Evolutionary conservation across 495 filamentous ascomycete genomes (phyloP), one percentile per base, ranked within the genome.

Genomic region (Penicillium maclennaniae): DNA sequence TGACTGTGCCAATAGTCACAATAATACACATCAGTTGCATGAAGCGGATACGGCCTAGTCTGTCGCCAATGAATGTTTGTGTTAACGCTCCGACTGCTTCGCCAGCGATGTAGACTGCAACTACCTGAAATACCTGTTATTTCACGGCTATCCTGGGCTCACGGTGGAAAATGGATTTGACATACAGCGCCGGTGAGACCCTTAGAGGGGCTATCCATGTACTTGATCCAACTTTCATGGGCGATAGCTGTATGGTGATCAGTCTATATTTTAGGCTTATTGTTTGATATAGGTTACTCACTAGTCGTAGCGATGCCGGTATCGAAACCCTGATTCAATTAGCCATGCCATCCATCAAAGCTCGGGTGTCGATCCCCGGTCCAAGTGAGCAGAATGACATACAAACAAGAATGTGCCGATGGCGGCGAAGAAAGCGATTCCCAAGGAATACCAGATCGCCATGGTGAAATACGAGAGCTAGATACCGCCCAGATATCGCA

Each of bases 41-140:
- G 58, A 83, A 82, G 0, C 78, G 73, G 39, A 81, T 78, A 34
- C 81, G 78, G 27, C 81, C 81, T 8, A 84, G 73, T 59, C 59
- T 75, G 51, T 84, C 81, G 19, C 73, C 81, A 43, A 82, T 63
- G 16, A 77, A 69, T 7, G 74, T 81, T 56, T 84, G 80, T 0
- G 67, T 69, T 14, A 83, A 43, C 8, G 80, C 78, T 17, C 81
- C 81, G 14, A 74, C 64, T 19, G 78, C 76, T 61, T 83, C 80
- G 40, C 81, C 81, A 10, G 81, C 81, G 50, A 83, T 83, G 52
- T 84, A 83, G 16, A 82, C 77, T n/a, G 80, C 71, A 15, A 81
- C 79, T 7, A 81, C 75, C 74, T 78, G 45, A 9, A n/a, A 6
- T 10, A 17, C 38, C 17, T 19, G 26, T n/a, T 4, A 15, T 16